These are phyloP conservation scores for Thermothelomyces thermophilus DNA, from an alignment of 2,329 filamentous ascomycete species.

Conservation along the genomic window DNA sequence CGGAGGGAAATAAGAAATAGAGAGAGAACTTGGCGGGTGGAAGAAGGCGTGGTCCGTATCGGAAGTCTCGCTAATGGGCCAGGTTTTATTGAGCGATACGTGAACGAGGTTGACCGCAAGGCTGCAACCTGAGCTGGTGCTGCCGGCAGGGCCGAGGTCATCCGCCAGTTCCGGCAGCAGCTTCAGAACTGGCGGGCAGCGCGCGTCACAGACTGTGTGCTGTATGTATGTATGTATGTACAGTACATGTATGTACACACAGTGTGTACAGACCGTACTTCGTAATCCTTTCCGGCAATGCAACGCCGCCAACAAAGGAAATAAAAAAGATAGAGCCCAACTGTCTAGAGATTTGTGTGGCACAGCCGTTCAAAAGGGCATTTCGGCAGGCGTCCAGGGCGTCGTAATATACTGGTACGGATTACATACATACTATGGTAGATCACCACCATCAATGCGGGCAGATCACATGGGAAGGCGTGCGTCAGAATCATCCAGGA, in stretches of 20 bases:
- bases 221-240: too few species aligned
- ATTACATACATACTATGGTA: too few species aligned
- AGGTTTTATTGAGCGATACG: too few species aligned
- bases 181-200: background rate
- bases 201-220: background rate
- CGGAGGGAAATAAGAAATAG: background rate
- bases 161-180: slow-evolving; percentile 7
- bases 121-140: slow-evolving; percentile 10
- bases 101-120: slow-evolving; percentile 7
- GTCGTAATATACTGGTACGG: too few species aligned
- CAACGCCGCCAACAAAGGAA: background rate
- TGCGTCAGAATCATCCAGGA: background rate
- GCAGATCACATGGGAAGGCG: slow-evolving; percentile 8
- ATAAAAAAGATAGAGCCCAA: background rate
- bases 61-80: too few species aligned
- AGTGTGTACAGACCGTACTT: too few species aligned
- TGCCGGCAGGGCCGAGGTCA: slow-evolving; percentile 1
- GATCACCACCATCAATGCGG: background rate
- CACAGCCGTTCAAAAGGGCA: background rate
- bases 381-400: background rate
- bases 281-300: too few species aligned
- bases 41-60: background rate
- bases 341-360: background rate
- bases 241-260: too few species aligned
- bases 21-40: background rate